Evolutionary conservation across 345 rosid species (phyloP), one percentile per base, ranked within the genome.

Genomic region (Erysimum cheiranthoides): DNA sequence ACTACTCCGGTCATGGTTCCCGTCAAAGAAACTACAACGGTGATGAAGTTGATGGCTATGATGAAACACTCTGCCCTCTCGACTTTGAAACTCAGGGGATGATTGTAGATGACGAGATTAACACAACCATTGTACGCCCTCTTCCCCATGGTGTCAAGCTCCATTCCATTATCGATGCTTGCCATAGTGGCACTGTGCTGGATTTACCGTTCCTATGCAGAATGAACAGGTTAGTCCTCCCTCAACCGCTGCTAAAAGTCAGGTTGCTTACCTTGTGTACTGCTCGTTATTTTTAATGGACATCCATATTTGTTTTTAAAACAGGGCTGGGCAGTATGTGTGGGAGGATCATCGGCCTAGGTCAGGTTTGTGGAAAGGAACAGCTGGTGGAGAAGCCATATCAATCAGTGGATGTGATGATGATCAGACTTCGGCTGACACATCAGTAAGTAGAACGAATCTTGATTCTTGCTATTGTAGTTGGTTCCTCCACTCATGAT

Each of bases 1-100:
- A 91, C 76, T 93, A 84, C 74, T 91, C 93, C 5, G 96, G 98
- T 32, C 98, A 89, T 72, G 97, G 98, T 52, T 87, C 97, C 0
- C 84, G 86, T 42, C 89, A 90, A 52, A 75, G 91, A 66, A 91
- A 91, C 84, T 85, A 86, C 72, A 79, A 57, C 38, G 98, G 97
- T 56, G 97, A 93, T 73, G 97, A 93, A 75, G 84, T 85, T 60
- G 97, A 93, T 76, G 97, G 97, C 18, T 90, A 83, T 34, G 97
- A 91, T 75, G 97, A 93, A 81, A 91, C 96, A 6, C 80, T 93
- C 3, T 90, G 97, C 70, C 98, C 98, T 42, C 63, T 88, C 46
- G 97, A 93, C 79, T 93, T 90, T 66, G 93, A 93, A 84, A 89
- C 94, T 58, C 94, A 89, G 77, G 98, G 98, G n/a, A 90, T 91